Base-by-base conservation (phyloP, 306 rosid species). In the Mimosa bimucronata region DNA sequence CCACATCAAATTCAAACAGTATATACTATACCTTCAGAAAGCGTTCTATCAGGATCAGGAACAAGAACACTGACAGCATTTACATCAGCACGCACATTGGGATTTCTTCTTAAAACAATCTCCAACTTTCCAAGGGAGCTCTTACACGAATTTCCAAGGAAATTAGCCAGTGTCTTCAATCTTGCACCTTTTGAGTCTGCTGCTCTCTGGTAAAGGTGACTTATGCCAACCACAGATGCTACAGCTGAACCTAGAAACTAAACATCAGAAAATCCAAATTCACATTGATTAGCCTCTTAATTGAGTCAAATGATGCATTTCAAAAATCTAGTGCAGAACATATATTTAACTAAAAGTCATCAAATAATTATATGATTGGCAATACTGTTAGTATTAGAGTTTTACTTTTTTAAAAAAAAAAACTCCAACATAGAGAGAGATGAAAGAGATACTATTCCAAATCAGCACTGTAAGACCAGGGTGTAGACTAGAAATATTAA, bases 31-130 rank as follows among this genome's bases (percentile, higher is more conserved):
- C 97, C 97, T 92, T 87, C 88, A 71, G 68, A 81, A 23, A 81
- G 81, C 66, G 81, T 77, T 72, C 75, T 75, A 64, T 78, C 87
- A 52, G 89, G 88, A 67, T 83, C 83, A 37, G 87, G 88, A 67
- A 92, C 91, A 83, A 86, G 81, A 83, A 92, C 79, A 81, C 90
- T 87, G 79, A 92, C 90, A 71, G 97, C 94, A 82, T 92, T 92
- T 64, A 86, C 86, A 79, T 92, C 97, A 25, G 89, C 91, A 58
- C 91, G 86, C 68, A 86, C 87, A 75, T 83, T 82, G 74, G 53
- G 84, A 78, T 86, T 92, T 89, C 97, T 90, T 82, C 81, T 79
- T 79, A 92, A 83, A 75, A 88, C 80, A 82, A 87, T 81, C 81
- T 88, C 81, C 45, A 84, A 64, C 74, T 72, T 81, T 41, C 84